Conservation (phyloP, 2,329 filamentous ascomycete species). For the Nigrospora oryzae region DNA sequence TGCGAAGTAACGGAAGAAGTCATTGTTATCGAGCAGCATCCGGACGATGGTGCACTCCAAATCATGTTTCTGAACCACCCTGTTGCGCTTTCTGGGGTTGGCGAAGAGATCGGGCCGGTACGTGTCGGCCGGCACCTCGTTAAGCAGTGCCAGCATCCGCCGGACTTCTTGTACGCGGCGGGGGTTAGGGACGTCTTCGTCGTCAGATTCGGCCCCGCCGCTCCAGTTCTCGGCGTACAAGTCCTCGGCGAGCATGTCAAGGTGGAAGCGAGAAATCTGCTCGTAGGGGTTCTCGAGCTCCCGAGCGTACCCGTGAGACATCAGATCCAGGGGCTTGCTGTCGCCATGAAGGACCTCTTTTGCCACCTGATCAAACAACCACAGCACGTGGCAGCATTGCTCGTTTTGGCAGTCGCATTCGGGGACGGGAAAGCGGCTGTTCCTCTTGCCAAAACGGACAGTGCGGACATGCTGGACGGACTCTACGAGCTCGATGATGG, state of each 20-base stretch:
- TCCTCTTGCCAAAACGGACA: constrained; percentile 36
- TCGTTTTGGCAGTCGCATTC: constrained; percentile 35
- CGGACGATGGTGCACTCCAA: constrained; percentile 42
- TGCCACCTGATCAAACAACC: constrained; percentile 45
- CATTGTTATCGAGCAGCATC: constrained; percentile 44
- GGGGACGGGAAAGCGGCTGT: constrained; percentile 29
- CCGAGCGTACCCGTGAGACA: constrained; percentile 29
- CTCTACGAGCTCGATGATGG: constrained; percentile 47
- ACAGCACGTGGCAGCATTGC: constrained; percentile 42
- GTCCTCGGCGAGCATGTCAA: constrained; percentile 41
- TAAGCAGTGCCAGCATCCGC: constrained; percentile 41
- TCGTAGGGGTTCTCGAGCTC: constrained; percentile 40
- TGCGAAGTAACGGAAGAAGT: constrained; percentile 45
- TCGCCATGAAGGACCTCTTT: constrained; percentile 35
- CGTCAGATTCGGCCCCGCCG: constrained; percentile 15
- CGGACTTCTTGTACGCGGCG: constrained; percentile 38
- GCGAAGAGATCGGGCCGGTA: constrained; percentile 40
- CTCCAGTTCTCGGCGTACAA: constrained; percentile 39
- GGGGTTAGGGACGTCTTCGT: constrained; percentile 16
- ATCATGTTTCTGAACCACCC: constrained; percentile 33
- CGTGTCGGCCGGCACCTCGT: constrained; percentile 25
- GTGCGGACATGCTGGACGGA: constrained; percentile 34
- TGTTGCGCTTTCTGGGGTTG: constrained; percentile 16
- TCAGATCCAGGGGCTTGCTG: constrained; percentile 32
- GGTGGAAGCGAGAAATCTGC: constrained; percentile 39